phyloP scores from a whole-genome alignment of 208 protist species.

The Acanthamoeba triangularis region DNA sequence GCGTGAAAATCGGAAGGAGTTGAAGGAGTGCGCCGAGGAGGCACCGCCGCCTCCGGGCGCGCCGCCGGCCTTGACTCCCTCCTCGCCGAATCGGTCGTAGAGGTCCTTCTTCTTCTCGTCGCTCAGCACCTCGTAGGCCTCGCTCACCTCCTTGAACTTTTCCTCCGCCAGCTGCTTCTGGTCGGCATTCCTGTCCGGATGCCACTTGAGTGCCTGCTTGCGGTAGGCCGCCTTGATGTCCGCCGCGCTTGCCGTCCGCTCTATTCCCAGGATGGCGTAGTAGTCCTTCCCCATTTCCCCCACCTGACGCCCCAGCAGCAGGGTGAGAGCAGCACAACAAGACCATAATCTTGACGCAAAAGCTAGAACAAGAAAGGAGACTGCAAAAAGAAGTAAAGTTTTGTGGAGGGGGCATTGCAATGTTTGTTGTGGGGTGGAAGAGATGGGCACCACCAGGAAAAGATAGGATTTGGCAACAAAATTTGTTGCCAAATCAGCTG shows the following conservation, averaged over 20 bases:
- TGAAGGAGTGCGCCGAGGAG: neutral
- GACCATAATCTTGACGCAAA: no score
- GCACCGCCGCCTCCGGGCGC: neutral
- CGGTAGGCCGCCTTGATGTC: constrained; percentile 83
- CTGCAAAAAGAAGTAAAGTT: neutral
- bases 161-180: constrained; percentile 85
- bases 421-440: neutral
- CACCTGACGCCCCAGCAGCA: neutral
- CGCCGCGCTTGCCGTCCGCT: constrained; percentile 68
- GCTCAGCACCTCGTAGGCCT: constrained; percentile 85
- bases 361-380: neutral
- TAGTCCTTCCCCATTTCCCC: constrained; percentile 78
- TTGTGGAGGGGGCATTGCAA: neutral
- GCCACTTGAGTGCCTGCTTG: constrained; percentile 83
- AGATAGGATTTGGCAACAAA: neutral
- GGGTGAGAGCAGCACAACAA: neutral
- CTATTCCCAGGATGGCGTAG: constrained; percentile 82
- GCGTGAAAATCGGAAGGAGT: constrained; percentile 50
- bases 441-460: neutral
- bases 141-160: constrained; percentile 84
- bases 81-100: constrained; percentile 83
- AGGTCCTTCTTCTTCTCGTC: constrained; percentile 75
- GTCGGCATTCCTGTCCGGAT: constrained; percentile 83
- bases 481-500: neutral
- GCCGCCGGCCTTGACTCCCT: constrained; percentile 70